Evolutionary conservation across 768 basidiomycete genomes (phyloP), one percentile per base, ranked within the genome.

Genomic region (Imleria badia): DNA sequence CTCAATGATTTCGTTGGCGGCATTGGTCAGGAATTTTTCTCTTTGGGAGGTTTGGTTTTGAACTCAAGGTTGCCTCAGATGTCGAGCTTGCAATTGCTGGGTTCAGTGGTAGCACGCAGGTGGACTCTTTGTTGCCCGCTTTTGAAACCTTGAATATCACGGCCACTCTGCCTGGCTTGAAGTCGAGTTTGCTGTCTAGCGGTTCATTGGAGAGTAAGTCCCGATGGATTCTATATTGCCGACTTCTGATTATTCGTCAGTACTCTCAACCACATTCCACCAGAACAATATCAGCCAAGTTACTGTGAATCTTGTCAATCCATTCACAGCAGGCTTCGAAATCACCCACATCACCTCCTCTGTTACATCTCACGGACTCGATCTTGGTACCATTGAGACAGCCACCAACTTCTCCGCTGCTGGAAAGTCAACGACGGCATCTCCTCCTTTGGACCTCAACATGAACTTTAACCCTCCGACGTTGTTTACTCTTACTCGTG

Each of bases 401-500:
- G 60, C 70, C 7, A 81, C 74, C 2, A 73, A 77, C 57, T 87
- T 89, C 63, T 67, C 65, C 13, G 74, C 80, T 0, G 62, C 75
- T 7, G 83, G 85, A 11, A 82, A 83, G 55, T 69, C 76, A 6
- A 80, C 76, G 4, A 84, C 80, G 3, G 70, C 74, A 31, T 87
- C 85, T 3, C 87, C 88, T 9, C 65, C 64, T 7, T 72, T 90
- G 54, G 71, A 82, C 54, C 70, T 89, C 50, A 71, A 81, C 60
- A 80, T 89, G 80, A 87, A 89, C 64, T 78, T 84, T 58, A 82
- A 88, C 58, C 86, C 86, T 19, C 67, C 81, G 10, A 72, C 79
- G n/a, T 72, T 91, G 35, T 90, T 91, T 67, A 85, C 86, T 0
- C 73, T 90, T 22, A 85, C 86, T 31, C 80, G 86, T n/a, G 73